Base-by-base conservation (phyloP, 305 asterid genomes). In the Fraxinus dipetala region DNA sequence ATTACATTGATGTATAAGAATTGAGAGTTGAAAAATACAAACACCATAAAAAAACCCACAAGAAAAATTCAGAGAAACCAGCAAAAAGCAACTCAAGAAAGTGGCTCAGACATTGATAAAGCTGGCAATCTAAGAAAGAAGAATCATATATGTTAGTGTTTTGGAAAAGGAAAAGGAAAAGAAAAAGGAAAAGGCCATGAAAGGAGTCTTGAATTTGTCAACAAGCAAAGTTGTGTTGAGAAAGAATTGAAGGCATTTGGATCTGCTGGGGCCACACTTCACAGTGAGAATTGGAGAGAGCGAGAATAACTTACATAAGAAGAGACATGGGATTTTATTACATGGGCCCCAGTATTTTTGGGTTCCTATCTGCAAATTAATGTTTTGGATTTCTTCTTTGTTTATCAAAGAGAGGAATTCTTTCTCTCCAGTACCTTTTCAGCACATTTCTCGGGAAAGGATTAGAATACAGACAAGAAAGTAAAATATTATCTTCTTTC, bases 201-300 rank as follows among this genome's bases (percentile, higher is more conserved):
- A 87, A 85, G 89, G 83, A 85, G 88, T 84, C 86, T 80, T 87
- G 78, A 51, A 51, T 51, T 51, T 51, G 61, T 51, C 61, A 51
- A 51, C 61, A 51, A 51, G 61, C 22, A 51, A 45, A 51, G 61
- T 51, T 16, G 61, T 51, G 22, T 51, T 5, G 61, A 16, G 22
- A 51, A 80, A 78, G 73, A 82, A 79, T 73, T 88, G 90, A 85
- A 89, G 90, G 77, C 85, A 87, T 87, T 83, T 84, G 92, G 95
- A 92, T 91, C 94, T 87, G 88, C 34, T 83, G 94, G 94, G 96
- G 79, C 87, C 94, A 87, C 90, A 74, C 82, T 88, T 82, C 74
- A 84, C 87, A 82, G 75, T 82, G 87, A 84, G 59, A 79, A 81
- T 87, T 56, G 76, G 81, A 18, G 78, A 30, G 83, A 43, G 48